Conservation (phyloP, 176 grass and related monocot genomes). For the Olyra latifolia region DNA sequence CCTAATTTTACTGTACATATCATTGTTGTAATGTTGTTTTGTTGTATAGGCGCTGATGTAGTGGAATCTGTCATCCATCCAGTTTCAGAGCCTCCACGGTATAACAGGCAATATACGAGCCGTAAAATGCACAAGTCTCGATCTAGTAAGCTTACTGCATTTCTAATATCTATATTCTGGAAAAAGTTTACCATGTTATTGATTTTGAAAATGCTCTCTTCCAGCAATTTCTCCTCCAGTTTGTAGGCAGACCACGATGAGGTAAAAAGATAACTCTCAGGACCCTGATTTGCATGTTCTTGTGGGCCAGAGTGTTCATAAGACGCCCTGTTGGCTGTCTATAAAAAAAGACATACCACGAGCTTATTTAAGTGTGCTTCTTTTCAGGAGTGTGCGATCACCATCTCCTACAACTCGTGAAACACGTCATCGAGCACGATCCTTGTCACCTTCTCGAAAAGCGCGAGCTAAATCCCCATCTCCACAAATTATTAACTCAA, state of each 20-base stretch:
- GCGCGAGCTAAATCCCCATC: conserved; percentile 45
- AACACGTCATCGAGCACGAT: conserved; percentile 45
- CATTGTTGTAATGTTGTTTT: neutral
- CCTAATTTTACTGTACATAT: neutral
- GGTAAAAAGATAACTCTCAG: conserved; percentile 49
- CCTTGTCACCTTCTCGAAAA: conserved; percentile 72
- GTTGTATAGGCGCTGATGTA: conserved; percentile 46
- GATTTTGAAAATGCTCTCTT: conserved; percentile 28
- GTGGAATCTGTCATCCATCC: conserved; percentile 62
- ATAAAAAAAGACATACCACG: neutral
- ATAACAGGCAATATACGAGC: conserved; percentile 33
- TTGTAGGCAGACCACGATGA: conserved; percentile 48
- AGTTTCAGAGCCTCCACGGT: conserved; percentile 45
- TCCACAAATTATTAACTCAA: conserved; percentile 32
- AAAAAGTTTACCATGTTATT: neutral
- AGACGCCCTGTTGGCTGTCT: neutral
- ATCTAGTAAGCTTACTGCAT: conserved; percentile 45
- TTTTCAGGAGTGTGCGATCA: conserved; percentile 46
- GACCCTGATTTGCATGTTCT: neutral
- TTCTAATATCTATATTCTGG: conserved; percentile 2
- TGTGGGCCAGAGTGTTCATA: conserved; percentile 8
- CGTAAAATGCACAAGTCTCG: conserved; percentile 56
- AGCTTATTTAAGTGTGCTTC: neutral
- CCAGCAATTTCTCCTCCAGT: conserved; percentile 47
- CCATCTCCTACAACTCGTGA: conserved; percentile 42